A percentile compares a stretch with the other conserved stretches of the same genome.
These are phyloP conservation scores for Neonectria hederae DNA, from an alignment of 2,329 filamentous ascomycete species.

Conservation along the genomic window DNA sequence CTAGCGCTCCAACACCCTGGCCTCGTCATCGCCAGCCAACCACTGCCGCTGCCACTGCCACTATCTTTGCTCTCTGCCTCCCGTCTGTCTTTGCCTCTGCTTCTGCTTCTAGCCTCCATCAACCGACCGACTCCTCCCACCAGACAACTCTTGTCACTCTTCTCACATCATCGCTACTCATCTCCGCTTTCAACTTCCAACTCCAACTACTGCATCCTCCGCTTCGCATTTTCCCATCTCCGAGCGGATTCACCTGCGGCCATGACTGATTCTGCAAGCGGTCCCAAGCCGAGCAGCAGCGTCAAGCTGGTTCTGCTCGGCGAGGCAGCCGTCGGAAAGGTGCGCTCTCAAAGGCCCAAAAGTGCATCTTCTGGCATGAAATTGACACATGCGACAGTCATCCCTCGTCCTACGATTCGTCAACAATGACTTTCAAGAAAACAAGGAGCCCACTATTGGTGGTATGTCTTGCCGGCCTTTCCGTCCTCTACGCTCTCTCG, in stretches of 20 bases:
- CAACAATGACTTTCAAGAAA: constrained; percentile 99
- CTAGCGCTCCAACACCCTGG: constrained; percentile 29
- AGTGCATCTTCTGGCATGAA: constrained; percentile 21
- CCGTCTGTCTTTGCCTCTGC: constrained; percentile 14
- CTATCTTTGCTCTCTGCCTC: constrained; percentile 12
- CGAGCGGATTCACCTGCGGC: constrained; percentile 30
- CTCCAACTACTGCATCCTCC: constrained; percentile 2
- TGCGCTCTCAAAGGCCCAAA: constrained; percentile 52
- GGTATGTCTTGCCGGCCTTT: constrained; percentile 63
- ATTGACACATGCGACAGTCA: constrained; percentile 67
- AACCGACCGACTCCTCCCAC: constrained; percentile 33
- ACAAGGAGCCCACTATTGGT: constrained; percentile 99
- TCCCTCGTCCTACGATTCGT: constrained; percentile 98
- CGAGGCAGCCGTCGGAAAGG: constrained; percentile 98
- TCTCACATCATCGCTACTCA: constrained; percentile 7
- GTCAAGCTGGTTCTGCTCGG: constrained; percentile 98
- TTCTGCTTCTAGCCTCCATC: constrained; percentile 26
- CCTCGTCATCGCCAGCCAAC: constrained; percentile 43
- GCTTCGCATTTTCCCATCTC: neutral
- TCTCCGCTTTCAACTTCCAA: constrained; percentile 12
- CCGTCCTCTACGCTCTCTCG: constrained; percentile 7
- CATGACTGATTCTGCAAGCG: constrained; percentile 62
- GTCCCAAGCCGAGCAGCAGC: constrained; percentile 97
- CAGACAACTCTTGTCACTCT: constrained; percentile 31
- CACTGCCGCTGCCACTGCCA: constrained; percentile 30